Evolutionary conservation across 2,329 filamentous ascomycete genomes (phyloP), one percentile per base, ranked within the genome.

Genomic region (Talaromyces islandicus): DNA sequence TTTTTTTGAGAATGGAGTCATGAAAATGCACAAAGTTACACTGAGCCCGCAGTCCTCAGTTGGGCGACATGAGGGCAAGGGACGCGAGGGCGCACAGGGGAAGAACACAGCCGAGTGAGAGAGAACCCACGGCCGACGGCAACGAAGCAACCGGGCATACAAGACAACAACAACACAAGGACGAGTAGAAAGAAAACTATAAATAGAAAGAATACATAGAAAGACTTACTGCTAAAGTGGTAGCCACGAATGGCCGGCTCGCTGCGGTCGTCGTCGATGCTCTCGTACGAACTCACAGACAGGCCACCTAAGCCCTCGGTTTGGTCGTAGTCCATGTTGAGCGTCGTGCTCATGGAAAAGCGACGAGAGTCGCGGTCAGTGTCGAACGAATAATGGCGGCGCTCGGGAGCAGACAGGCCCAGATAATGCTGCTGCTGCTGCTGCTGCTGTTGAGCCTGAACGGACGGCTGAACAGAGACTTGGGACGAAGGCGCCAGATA

Each of bases 271-370:
- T 75, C 73, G 19, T 76, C 73, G 61, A 76, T 70, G 60, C 73
- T 75, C 54, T 76, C 73, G 63, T 76, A 76, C 35, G 73, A 76
- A 63, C 73, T 75, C 65, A 76, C 73, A 30, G 73, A 76, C 11
- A 76, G 62, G 24, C 73, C 73, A 32, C 73, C 73, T 68, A 75
- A 69, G 56, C 73, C 73, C 58, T 76, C 73, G 1, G 73, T 75
- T 58, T 74, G 73, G 56, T 76, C 73, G 59, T 75, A 75, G 58
- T 75, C 71, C 71, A 75, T 72, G 62, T 70, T 62, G 11, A 52
- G 48, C 57, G 70, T 72, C 27, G 43, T 55, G 61, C 68, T 52
- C 11, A 57, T 35, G n/a, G 60, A 50, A 58, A 57, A 63, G 17
- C 60, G 61, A 54, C 56, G 56, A 48, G 56, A 38, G 7, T 64